phyloP scores from a whole-genome alignment of 768 basidiomycete genomes.

The Termitomyces sp. region DNA sequence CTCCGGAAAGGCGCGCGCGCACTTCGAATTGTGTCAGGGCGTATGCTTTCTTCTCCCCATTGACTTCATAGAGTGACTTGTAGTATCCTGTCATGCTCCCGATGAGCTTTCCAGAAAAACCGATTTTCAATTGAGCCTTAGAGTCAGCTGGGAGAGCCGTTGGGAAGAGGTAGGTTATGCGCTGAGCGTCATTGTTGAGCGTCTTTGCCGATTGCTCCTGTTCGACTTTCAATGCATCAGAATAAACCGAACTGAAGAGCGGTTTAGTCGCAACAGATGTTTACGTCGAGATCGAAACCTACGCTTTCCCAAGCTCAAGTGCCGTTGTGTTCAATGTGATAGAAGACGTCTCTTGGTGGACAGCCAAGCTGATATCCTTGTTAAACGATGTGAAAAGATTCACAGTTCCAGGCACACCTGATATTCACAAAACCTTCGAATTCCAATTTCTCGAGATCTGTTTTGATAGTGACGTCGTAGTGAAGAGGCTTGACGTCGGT shows the following conservation, averaged over 20 bases:
- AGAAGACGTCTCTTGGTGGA: slow-evolving; percentile 55
- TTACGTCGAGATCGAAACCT: slow-evolving; percentile 14
- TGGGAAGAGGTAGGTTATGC: slow-evolving; percentile 58
- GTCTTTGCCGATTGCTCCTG: slow-evolving; percentile 42
- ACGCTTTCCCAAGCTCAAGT: slow-evolving; percentile 55
- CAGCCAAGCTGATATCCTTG: slow-evolving; percentile 49
- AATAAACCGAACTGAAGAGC: slow-evolving; percentile 41
- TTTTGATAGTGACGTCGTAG: slow-evolving; percentile 77
- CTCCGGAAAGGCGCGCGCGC: slow-evolving; percentile 2
- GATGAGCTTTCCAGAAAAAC: slow-evolving; percentile 66
- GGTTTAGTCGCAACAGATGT: neutral
- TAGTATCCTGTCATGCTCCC: slow-evolving; percentile 84
- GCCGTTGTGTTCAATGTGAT: slow-evolving; percentile 66
- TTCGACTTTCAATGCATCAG: slow-evolving; percentile 48
- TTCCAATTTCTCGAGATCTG: slow-evolving; percentile 72
- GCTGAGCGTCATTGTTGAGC: slow-evolving; percentile 62
- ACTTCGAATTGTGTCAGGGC: slow-evolving; percentile 91
- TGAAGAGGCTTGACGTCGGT: slow-evolving; percentile 65
- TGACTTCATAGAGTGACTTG: slow-evolving; percentile 58
- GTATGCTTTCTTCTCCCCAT: slow-evolving; percentile 63
- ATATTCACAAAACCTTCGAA: slow-evolving; percentile 80
- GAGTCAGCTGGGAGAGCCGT: slow-evolving; percentile 59
- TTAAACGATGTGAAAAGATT: neutral
- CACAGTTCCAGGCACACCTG: slow-evolving; percentile 38
- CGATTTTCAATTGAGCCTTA: slow-evolving; percentile 66